Percentiles rank a stretch among this genome's conserved stretches.
Conservation (phyloP, 208 protist species). For the Leishmania tarentolae region DNA sequence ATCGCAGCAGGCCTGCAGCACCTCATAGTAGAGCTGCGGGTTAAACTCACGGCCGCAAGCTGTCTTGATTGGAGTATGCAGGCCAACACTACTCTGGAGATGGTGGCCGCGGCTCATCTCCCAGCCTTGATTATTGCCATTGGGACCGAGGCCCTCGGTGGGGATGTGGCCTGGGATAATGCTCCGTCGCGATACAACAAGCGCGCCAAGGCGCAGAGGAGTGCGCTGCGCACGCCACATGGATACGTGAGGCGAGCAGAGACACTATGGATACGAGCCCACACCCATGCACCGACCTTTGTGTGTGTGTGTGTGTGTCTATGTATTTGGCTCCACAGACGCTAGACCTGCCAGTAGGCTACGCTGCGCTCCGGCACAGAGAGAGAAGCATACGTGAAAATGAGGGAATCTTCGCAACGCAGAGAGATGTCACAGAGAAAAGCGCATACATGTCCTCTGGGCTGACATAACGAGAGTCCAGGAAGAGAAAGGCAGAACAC, state of each 20-base stretch:
- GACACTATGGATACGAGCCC: background rate
- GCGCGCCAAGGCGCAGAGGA: slow-evolving; percentile 3
- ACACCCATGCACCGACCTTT: background rate
- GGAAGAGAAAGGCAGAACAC: background rate
- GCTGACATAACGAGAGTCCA: background rate
- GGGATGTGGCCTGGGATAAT: slow-evolving; percentile 66
- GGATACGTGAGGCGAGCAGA: background rate
- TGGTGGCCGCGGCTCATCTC: slow-evolving; percentile 75
- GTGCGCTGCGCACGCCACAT: slow-evolving; percentile 25
- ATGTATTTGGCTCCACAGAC: background rate
- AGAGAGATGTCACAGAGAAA: background rate
- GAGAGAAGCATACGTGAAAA: background rate
- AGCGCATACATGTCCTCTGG: background rate
- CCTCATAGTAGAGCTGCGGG: slow-evolving; percentile 79
- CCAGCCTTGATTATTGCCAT: slow-evolving; percentile 31
- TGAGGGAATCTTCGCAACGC: background rate
- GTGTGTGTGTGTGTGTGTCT: background rate
- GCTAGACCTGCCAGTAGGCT: background rate
- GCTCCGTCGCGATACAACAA: slow-evolving; percentile 8
- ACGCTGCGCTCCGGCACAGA: background rate
- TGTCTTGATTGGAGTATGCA: slow-evolving; percentile 65
- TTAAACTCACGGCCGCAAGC: slow-evolving; percentile 85
- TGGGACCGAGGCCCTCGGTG: slow-evolving; percentile 33
- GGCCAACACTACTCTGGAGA: slow-evolving; percentile 72
- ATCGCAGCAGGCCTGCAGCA: slow-evolving; percentile 87